phyloP scores from a whole-genome alignment of 2,329 filamentous ascomycete genomes.

The Endothia cerciana region DNA sequence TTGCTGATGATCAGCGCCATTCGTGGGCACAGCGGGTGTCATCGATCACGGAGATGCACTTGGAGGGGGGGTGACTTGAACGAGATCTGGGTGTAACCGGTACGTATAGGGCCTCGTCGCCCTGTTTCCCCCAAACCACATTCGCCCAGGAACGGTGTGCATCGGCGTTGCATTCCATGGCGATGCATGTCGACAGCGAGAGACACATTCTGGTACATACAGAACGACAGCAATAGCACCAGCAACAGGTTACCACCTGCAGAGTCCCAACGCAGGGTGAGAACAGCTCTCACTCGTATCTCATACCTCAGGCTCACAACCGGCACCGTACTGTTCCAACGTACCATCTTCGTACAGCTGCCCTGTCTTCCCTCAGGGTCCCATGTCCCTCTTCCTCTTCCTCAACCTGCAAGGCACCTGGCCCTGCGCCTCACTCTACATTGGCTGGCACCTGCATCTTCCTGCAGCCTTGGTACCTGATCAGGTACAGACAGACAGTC shows the following conservation, averaged over 20 bases:
- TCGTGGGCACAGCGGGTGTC: neutral
- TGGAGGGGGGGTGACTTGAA: too few species aligned
- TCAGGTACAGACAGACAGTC: slow-evolving; percentile 19
- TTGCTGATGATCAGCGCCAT: neutral
- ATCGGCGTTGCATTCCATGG: slow-evolving; percentile 1
- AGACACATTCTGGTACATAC: neutral
- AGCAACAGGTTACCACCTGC: neutral
- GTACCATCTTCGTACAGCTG: slow-evolving; percentile 21
- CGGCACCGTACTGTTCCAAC: slow-evolving; percentile 14
- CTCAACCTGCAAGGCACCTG: slow-evolving; percentile 23
- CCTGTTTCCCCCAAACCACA: neutral
- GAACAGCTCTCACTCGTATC: slow-evolving; percentile 19
- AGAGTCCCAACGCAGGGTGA: slow-evolving; percentile 5
- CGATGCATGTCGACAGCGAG: neutral
- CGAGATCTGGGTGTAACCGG: neutral
- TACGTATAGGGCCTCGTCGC: neutral
- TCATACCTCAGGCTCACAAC: slow-evolving; percentile 17
- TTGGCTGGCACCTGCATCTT: slow-evolving; percentile 26
- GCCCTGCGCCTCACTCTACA: slow-evolving; percentile 30
- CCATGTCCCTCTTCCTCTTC: slow-evolving; percentile 26
- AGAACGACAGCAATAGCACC: slow-evolving; percentile 9
- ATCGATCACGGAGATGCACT: neutral
- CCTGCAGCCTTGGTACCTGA: slow-evolving; percentile 21
- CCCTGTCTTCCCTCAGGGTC: slow-evolving; percentile 24
- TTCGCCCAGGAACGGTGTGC: slow-evolving; percentile 12